Percentiles rank a stretch among this genome's conserved stretches.
Conservation (phyloP, 345 rosid species). For the Citrus sp. region DNA sequence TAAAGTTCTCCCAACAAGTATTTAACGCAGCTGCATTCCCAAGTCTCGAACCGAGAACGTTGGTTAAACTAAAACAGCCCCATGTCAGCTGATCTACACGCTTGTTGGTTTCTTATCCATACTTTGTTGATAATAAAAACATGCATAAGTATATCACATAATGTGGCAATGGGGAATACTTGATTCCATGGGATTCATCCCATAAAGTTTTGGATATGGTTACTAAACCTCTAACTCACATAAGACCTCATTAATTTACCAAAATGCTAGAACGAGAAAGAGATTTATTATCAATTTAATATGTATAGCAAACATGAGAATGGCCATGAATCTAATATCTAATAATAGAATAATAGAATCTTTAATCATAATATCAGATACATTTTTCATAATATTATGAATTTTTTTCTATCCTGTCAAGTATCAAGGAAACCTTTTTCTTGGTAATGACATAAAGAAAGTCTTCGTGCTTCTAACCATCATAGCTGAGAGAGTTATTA, state of each 20-base stretch:
- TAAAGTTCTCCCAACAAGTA: too few relatives aligned
- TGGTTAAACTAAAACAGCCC: fast-evolving
- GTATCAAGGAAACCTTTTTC: constrained; percentile 24
- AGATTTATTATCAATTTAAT: not conserved
- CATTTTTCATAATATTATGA: not conserved
- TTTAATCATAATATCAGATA: not conserved
- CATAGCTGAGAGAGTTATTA: constrained; percentile 4
- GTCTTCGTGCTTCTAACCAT: constrained; percentile 16
- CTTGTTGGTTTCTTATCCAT: too few relatives aligned
- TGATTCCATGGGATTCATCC: not conserved
- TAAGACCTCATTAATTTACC: not conserved
- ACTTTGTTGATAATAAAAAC: not conserved
- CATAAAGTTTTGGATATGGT: not conserved
- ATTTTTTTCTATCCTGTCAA: not conserved
- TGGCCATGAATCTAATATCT: not conserved
- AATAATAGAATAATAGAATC: not conserved
- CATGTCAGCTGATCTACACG: fast-evolving
- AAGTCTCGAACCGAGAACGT: too few relatives aligned
- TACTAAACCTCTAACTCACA: not conserved
- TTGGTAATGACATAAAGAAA: constrained; percentile 24
- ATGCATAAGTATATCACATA: not conserved
- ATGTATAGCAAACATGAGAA: not conserved
- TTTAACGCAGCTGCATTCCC: too few relatives aligned
- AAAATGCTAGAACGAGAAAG: not conserved
- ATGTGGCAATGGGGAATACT: not conserved